Evolutionary conservation across 148 eudicot genomes (phyloP).

Genomic region (Pouteria glomerata): DNA sequence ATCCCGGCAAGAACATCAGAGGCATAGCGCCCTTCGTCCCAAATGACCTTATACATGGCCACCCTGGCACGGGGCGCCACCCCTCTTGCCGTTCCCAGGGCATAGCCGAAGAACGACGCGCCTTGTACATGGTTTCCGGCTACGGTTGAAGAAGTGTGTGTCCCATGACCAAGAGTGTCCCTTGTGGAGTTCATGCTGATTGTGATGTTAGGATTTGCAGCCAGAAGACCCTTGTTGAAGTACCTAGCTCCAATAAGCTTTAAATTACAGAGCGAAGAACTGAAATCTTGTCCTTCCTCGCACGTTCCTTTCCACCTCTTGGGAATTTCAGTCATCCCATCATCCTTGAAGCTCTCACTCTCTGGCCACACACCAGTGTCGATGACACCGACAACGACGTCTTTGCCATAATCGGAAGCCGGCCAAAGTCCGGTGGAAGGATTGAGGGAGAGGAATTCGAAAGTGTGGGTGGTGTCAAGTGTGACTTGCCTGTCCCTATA

Average conservation of each 20-base stretch:
- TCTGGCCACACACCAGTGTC: conserved; percentile 46
- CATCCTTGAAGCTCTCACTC: conserved; percentile 33
- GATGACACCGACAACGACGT: conserved; percentile 35
- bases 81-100: conserved; percentile 29
- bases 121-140: conserved; percentile 26
- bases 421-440: conserved; percentile 36
- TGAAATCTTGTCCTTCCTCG: conserved; percentile 27
- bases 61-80: conserved; percentile 31
- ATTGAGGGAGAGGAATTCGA: conserved; percentile 22
- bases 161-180: conserved; percentile 28
- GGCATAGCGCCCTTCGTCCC: conserved; percentile 5
- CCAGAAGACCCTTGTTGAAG: conserved; percentile 27
- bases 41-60: conserved; percentile 30
- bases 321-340: conserved; percentile 25
- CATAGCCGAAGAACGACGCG: conserved; percentile 25
- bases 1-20: conserved; percentile 29
- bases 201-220: conserved; percentile 19
- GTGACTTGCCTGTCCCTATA: conserved; percentile 20
- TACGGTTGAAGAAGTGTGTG: conserved; percentile 26
- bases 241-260: conserved; percentile 43
- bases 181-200: conserved; percentile 24
- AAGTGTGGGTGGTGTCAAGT: conserved; percentile 29
- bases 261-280: conserved; percentile 29
- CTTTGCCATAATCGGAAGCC: conserved; percentile 34
- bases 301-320: conserved; percentile 38